phyloP scores from a whole-genome alignment of 257 asterid species.

The Petunia axillaris region DNA sequence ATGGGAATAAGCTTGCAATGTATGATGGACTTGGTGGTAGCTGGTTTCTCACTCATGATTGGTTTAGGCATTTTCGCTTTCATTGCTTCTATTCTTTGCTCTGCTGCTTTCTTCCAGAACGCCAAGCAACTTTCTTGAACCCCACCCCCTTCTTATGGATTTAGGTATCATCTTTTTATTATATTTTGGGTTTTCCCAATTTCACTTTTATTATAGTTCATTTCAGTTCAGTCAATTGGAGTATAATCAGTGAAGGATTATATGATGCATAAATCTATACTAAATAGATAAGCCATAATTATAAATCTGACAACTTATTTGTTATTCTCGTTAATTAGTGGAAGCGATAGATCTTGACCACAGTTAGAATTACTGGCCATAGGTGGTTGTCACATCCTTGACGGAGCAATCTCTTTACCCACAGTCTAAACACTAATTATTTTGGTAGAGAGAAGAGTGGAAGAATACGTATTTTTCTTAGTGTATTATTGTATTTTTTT shows the following conservation, averaged over 20 bases:
- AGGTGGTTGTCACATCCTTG: too few relatives aligned
- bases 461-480: too few relatives aligned
- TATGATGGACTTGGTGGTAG: conserved; percentile 81
- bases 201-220: not conserved
- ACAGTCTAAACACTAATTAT: too few relatives aligned
- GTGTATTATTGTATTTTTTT: too few relatives aligned
- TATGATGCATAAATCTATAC: too few relatives aligned
- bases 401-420: too few relatives aligned
- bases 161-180: conserved; percentile 20
- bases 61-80: conserved; percentile 86
- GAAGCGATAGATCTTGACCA: too few relatives aligned
- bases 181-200: not conserved
- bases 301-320: too few relatives aligned
- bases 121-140: conserved; percentile 75
- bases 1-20: conserved; percentile 74
- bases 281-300: too few relatives aligned
- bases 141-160: conserved; percentile 2
- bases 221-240: not conserved
- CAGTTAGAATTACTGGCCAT: too few relatives aligned
- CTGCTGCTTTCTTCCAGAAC: conserved; percentile 89
- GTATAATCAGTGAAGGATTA: not conserved
- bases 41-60: conserved; percentile 82
- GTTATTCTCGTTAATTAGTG: too few relatives aligned
- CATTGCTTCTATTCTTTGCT: conserved; percentile 84
- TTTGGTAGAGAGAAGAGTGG: too few relatives aligned